Percentiles rank a stretch among this genome's conserved stretches.
Conservation (phyloP, 2,329 filamentous ascomycete species). For the Sporothrix protearum region DNA sequence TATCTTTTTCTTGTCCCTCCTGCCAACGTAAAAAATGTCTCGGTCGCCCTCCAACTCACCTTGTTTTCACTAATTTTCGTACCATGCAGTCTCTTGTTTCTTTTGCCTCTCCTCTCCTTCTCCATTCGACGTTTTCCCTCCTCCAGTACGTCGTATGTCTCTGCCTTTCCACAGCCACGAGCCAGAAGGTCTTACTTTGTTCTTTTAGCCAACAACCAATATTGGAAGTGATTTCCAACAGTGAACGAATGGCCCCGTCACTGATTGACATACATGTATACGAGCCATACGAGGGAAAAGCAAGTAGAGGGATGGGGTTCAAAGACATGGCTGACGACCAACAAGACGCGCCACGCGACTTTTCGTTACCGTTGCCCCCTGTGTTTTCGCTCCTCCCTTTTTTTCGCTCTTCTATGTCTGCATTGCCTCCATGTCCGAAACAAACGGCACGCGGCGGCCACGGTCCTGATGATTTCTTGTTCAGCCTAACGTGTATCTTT, state of each 20-base stretch:
- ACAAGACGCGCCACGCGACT: not conserved
- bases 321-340: not conserved
- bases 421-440: not conserved
- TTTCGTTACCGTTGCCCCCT: not conserved
- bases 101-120: not conserved
- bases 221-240: not conserved
- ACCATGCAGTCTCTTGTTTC: not conserved
- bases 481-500: not conserved
- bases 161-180: slow-evolving; percentile 5
- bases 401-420: not conserved
- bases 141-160: not conserved
- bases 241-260: not conserved
- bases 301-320: not conserved
- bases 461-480: slow-evolving; percentile 3
- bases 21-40: not conserved
- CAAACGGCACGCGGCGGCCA: not conserved
- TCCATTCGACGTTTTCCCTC: not conserved
- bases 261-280: too few species aligned
- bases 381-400: not conserved
- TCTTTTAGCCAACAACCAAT: not conserved
- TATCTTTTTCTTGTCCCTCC: not conserved
- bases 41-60: not conserved
- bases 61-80: not conserved
- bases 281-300: not conserved
- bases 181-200: not conserved